A percentile compares a stretch with the other conserved stretches of the same genome.
phyloP scores from a whole-genome alignment of 192 early-diverging fungal genomes.

The Chytriomyces hyalinus region DNA sequence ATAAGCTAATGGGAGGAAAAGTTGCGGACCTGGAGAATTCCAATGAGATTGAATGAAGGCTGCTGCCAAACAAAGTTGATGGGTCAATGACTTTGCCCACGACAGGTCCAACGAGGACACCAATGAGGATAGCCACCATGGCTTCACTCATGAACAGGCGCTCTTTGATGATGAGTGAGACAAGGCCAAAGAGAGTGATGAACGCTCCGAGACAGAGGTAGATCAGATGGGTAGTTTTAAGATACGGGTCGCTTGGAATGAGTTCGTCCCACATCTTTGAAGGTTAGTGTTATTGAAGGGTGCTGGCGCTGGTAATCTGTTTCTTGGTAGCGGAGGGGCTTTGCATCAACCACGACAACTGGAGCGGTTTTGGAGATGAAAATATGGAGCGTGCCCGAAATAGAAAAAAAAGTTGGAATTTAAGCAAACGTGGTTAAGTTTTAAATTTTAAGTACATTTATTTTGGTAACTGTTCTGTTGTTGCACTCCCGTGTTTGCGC shows the following conservation, averaged over 20 bases:
- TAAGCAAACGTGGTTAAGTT: no score
- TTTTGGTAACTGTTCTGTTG: no score
- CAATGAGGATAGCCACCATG: slow-evolving; percentile 80
- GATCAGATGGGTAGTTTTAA: background rate
- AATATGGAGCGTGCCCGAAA: no score
- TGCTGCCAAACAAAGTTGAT: slow-evolving; percentile 51
- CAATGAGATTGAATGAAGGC: slow-evolving; percentile 59
- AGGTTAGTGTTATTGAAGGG: no score
- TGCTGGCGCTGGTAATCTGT: no score
- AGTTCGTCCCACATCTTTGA: slow-evolving; percentile 15
- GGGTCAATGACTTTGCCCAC: slow-evolving; percentile 77
- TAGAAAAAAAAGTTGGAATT: no score
- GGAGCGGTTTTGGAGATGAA: no score
- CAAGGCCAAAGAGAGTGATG: slow-evolving; percentile 46
- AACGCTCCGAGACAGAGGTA: slow-evolving; percentile 40
- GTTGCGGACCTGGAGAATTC: slow-evolving; percentile 62
- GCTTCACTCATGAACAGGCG: slow-evolving; percentile 49
- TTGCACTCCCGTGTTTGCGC: no score
- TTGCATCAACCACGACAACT: no score
- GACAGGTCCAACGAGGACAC: slow-evolving; percentile 83
- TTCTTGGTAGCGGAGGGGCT: no score
- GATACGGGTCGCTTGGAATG: slow-evolving; percentile 9
- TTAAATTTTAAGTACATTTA: no score
- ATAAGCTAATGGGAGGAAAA: background rate
- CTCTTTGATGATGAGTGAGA: slow-evolving; percentile 54